phyloP scores from a whole-genome alignment of 176 grass and related monocot genomes.

The Neostapfia colusana region DNA sequence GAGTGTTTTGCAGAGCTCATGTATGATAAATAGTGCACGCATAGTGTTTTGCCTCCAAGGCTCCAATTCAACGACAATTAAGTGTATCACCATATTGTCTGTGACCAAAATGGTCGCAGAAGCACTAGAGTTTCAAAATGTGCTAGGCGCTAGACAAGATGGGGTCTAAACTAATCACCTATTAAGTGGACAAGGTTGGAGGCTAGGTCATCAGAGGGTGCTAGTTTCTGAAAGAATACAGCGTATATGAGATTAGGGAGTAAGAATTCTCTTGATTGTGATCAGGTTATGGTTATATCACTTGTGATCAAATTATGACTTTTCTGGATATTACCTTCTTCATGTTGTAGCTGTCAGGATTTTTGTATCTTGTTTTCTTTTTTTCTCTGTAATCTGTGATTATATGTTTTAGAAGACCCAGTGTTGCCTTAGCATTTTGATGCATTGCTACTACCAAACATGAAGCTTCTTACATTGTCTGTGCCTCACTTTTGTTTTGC shows the following conservation, averaged over 20 bases:
- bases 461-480: not conserved
- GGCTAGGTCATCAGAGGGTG: not conserved
- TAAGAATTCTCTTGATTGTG: not conserved
- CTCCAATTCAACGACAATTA: not conserved
- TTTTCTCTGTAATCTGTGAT: not conserved
- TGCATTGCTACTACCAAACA: constrained; percentile 19
- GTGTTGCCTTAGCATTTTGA: not conserved
- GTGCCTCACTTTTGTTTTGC: not conserved
- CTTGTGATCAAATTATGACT: not conserved
- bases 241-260: not conserved
- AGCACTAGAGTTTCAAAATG: not conserved
- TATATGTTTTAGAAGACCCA: not conserved
- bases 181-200: not conserved
- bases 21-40: not conserved
- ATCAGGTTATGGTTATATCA: not conserved
- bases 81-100: not conserved
- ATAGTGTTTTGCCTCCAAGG: too few relatives aligned
- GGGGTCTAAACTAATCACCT: not conserved
- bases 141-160: not conserved
- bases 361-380: not conserved
- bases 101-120: not conserved
- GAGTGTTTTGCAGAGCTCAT: constrained; percentile 8
- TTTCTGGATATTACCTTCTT: not conserved
- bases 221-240: not conserved
- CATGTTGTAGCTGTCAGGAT: not conserved